Base-by-base conservation (phyloP, 1,284 basidiomycete genomes). In the Ganoderma sp. region DNA sequence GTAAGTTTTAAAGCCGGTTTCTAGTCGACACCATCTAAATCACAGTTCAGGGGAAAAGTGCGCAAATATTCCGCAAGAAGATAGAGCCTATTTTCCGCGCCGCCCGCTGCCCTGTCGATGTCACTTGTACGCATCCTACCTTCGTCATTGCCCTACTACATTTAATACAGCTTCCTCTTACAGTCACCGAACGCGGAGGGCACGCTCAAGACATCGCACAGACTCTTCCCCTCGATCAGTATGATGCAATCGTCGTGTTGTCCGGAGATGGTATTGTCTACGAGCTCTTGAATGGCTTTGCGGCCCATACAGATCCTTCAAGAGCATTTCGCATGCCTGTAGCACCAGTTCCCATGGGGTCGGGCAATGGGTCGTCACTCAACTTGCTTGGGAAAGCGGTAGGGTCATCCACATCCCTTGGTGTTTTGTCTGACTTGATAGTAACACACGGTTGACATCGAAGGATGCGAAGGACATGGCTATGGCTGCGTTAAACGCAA, bases 281-380 rank as follows among this genome's bases (percentile, higher is more conserved):
- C 77, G 97, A 99, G 79, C 84, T 97, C n/a, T 77, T 98, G 76
- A 99, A 99, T 76, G 98, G 97, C 2, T 88, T 98, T 61, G 92
- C 94, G 0, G 81, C 87, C 54, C 90, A 96, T 65, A 77, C 83
- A 10, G 86, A 93, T 64, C 91, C 94, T 0, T 79, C 81, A 22
- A 84, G 84, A 58, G 96, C 95, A 0, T 87, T 99, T 59, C 78
- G 81, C 52, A 89, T 90, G 54, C 95, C 96, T 0, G 81, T 99
- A 32, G 90, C 89, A 0, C 95, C 94, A 1, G 91, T 99, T 72
- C 96, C 98, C 2, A 91, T 94, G 12, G 97, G 97, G 54, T 91
- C 90, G 43, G 95, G 91, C 7, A 97, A 97, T 74, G 95, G 89
- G 2, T 80, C 92, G n/a, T 85, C 88, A 9, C 78, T 96, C 63